Conservation (phyloP, 805 yeast genomes). For the Schwanniomyces occidentalis region DNA sequence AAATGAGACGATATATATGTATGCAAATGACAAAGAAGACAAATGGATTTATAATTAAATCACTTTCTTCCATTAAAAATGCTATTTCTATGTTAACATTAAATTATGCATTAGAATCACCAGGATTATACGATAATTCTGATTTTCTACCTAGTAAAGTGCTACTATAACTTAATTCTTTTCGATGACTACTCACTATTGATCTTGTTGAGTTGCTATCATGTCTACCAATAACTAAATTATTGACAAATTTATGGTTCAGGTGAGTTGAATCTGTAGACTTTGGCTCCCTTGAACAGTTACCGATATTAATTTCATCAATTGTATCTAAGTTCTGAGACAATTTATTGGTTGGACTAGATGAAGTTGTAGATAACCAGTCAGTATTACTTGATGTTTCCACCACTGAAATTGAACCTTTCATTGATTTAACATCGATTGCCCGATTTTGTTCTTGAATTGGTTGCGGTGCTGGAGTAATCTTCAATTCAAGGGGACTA, state of each 20-base stretch:
- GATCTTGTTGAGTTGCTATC: slow-evolving; percentile 9
- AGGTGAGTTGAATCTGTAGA: not conserved
- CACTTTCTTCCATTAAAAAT: too few relatives aligned
- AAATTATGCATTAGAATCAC: too few relatives aligned
- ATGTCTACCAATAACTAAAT: slow-evolving; percentile 8
- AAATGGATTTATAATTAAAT: too few relatives aligned
- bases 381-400: slow-evolving; percentile 7
- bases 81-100: too few relatives aligned
- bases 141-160: too few relatives aligned
- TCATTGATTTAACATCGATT: slow-evolving; percentile 20
- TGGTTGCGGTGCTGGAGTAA: too few relatives aligned
- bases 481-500: too few relatives aligned
- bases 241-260: slow-evolving; percentile 2
- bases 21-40: too few relatives aligned
- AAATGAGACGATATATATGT: too few relatives aligned
- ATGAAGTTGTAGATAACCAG: not conserved
- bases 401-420: slow-evolving; percentile 18
- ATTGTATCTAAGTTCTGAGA: slow-evolving; percentile 1
- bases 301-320: not conserved
- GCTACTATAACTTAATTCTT: slow-evolving; percentile 1
- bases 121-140: too few relatives aligned
- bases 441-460: slow-evolving; percentile 4
- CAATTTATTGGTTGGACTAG: slow-evolving; percentile 2
- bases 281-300: not conserved
- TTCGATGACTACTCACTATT: slow-evolving; percentile 1